Evolutionary conservation across 23 red algal genomes (phyloP).

Genomic region (Gracilaria domingensis): DNA sequence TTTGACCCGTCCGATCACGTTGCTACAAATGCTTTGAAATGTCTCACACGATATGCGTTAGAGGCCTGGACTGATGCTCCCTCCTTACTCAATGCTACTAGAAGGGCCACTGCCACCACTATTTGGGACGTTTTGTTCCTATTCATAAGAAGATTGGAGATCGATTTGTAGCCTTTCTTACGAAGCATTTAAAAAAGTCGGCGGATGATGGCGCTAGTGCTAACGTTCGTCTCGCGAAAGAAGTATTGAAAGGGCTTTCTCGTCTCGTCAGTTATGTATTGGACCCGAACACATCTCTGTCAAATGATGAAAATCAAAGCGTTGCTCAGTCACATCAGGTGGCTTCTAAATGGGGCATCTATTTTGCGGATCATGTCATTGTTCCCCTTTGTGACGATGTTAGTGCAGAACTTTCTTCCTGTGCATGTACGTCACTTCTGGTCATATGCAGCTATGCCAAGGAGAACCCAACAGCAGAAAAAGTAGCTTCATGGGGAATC

Average conservation of each 20-base stretch:
- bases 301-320: neutral
- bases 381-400: conserved; percentile 31
- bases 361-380: conserved; percentile 49
- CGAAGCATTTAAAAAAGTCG: conserved; percentile 15
- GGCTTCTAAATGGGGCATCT: conserved; percentile 37
- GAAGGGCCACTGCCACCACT: conserved; percentile 18
- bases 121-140: conserved; percentile 59
- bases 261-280: conserved; percentile 29
- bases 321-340: neutral
- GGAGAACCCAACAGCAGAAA: conserved; percentile 28
- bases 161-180: conserved; percentile 26
- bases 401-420: conserved; percentile 9
- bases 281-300: neutral
- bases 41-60: conserved; percentile 39
- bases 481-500: conserved; percentile 52
- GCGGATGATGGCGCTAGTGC: neutral
- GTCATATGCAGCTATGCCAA: conserved; percentile 46
- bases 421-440: conserved; percentile 32
- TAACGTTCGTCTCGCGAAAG: conserved; percentile 13
- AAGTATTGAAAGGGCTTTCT: conserved; percentile 2
- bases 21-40: conserved; percentile 32
- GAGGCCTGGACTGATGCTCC: conserved; percentile 9
- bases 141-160: conserved; percentile 29
- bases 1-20: conserved; percentile 48
- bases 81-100: conserved; percentile 40